A percentile compares a stretch with the other conserved stretches of the same genome.
Conservation (phyloP, 306 rosid species). For the Pyrus betulifolia region DNA sequence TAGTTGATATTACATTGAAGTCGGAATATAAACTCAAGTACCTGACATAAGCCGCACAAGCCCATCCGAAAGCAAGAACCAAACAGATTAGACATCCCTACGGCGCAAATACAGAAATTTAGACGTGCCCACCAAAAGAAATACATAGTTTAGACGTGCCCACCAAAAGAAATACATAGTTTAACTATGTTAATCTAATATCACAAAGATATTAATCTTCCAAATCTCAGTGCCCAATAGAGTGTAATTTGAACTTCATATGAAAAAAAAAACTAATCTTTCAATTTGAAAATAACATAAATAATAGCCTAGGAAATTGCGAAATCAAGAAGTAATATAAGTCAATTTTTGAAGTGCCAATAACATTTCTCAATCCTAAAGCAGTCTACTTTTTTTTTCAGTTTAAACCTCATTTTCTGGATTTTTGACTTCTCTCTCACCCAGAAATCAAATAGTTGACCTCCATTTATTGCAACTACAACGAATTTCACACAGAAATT, state of each 20-base stretch:
- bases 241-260: neutral
- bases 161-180: neutral
- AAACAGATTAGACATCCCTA: slow-evolving; percentile 82
- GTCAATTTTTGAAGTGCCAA: neutral
- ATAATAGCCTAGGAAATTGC: neutral
- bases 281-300: neutral
- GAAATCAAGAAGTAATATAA: neutral
- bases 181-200: neutral
- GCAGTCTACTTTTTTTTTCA: neutral
- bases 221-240: neutral
- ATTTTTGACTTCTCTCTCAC: neutral
- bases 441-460: neutral
- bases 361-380: neutral
- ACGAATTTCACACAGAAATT: neutral
- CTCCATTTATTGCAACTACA: neutral
- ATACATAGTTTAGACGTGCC: neutral
- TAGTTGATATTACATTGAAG: neutral
- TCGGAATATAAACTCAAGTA: slow-evolving; percentile 16
- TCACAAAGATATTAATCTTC: neutral
- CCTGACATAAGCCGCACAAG: slow-evolving; percentile 82
- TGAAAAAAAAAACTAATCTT: neutral
- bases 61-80: slow-evolving; percentile 78
- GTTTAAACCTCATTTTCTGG: neutral
- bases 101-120: slow-evolving; percentile 4
- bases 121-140: neutral